phyloP scores from a whole-genome alignment of 2,329 filamentous ascomycete species.

The Aureobasidium sp. region DNA sequence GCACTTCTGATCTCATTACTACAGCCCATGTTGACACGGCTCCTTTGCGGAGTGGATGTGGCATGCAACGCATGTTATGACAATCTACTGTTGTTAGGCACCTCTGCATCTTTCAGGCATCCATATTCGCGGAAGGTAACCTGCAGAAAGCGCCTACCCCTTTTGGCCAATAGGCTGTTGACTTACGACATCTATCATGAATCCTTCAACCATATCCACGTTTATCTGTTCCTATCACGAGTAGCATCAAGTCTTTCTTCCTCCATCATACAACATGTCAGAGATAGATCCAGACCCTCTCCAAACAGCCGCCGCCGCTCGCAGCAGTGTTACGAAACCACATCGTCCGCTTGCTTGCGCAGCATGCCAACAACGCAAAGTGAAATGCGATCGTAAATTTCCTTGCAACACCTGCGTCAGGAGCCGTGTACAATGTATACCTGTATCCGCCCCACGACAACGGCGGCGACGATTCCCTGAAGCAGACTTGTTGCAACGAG shows the following conservation, averaged over 20 bases:
- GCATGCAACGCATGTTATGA: no score
- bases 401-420: constrained; percentile 63
- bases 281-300: neutral
- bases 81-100: no score
- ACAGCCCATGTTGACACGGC: no score
- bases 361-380: constrained; percentile 66
- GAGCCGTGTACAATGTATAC: constrained; percentile 48
- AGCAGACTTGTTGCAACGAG: constrained; percentile 59
- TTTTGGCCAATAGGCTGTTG: no score
- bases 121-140: no score
- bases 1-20: no score
- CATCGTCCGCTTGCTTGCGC: constrained; percentile 43
- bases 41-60: no score
- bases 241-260: neutral
- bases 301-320: neutral
- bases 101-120: no score
- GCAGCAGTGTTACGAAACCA: neutral
- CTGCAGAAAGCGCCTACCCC: no score
- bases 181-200: neutral
- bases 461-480: constrained; percentile 58
- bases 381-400: constrained; percentile 59
- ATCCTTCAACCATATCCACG: neutral
- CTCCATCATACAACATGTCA: neutral
- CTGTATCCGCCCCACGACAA: constrained; percentile 36
- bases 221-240: neutral